These are phyloP conservation scores for Malassezia globosa DNA, from an alignment of 1,284 basidiomycete genomes.

Conservation along the genomic window DNA sequence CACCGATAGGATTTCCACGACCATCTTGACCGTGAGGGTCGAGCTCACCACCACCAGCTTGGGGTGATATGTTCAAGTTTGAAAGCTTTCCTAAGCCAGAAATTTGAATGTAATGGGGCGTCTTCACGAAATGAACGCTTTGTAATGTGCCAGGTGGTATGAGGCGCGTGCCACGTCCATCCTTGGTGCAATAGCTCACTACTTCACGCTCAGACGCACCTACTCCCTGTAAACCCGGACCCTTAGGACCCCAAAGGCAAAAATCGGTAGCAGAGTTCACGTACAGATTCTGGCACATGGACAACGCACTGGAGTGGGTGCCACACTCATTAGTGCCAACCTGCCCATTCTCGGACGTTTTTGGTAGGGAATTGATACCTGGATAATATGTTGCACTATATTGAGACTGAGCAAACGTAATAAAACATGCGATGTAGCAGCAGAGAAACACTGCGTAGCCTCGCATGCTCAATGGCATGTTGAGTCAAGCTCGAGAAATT, in stretches of 20 bases:
- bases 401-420: background rate
- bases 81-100: constrained; percentile 34
- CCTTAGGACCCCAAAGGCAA: constrained; percentile 36
- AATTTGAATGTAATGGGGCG: constrained; percentile 39
- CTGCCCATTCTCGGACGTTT: constrained; percentile 35
- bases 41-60: constrained; percentile 39
- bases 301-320: constrained; percentile 23
- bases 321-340: constrained; percentile 35
- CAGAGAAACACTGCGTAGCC: no score
- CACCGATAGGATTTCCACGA: constrained; percentile 35
- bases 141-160: constrained; percentile 41
- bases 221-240: constrained; percentile 21
- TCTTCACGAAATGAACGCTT: constrained; percentile 40
- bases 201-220: constrained; percentile 34
- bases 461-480: no score
- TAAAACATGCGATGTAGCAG: no score
- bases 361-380: constrained; percentile 20
- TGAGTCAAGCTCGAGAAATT: no score
- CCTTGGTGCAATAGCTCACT: constrained; percentile 43
- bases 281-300: constrained; percentile 38
- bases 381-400: constrained; percentile 13
- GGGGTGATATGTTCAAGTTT: constrained; percentile 21
- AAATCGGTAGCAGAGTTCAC: constrained; percentile 39
- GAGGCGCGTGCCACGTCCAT: constrained; percentile 37
- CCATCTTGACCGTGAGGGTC: constrained; percentile 41